Evolutionary conservation across 2,329 filamentous ascomycete genomes (phyloP), one percentile per base, ranked within the genome.

Genomic region (Ceratocystis ficicola): DNA sequence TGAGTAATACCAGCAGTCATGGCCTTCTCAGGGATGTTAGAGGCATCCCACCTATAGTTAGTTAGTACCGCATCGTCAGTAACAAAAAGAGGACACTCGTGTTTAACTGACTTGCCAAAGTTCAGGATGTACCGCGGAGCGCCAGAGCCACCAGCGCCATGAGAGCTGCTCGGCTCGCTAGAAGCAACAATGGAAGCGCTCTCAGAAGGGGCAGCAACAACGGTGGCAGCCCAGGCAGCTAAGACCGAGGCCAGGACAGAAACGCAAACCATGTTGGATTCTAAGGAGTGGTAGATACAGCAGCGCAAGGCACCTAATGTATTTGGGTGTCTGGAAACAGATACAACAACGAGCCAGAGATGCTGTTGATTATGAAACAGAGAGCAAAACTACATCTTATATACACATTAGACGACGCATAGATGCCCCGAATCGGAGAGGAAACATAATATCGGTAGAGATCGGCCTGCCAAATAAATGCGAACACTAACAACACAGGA

Each of bases 1-100:
- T 85, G 83, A 0, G 81, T 82, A 17, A 85, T 76, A 15, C 2
- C 2, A 8, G 55, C 2, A 10, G 55, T 36, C 55, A 36, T 59
- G 15, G 55, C 20, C 28, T 59, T 59, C 28, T 59, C 20, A 2
- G 55, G 55, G 0, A 36, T 6, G 5, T 10, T 8, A 6, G 28
- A 8, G n/a, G 55, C 36, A 28, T 59, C 28, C 25, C 28, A 57
- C 52, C 52, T 57, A 3, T 10, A 12, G 4, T 2, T 2, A 12
- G 52, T 57, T 32, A 57, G 52, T n/a, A 30, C 28, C 2, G 46
- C 3, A 36, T 36, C 32, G 32, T 2, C 36, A 5, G 48, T 4
- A 22, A 7, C 20, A 10, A 22, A 50, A 12, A 20, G n/a, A 10
- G 6, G 17, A 10, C 7, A 3, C 7, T 22, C 17, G 20, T 8